These are phyloP conservation scores for Fusarium sambucinum DNA, from an alignment of 2,329 filamentous ascomycete genomes.

Conservation along the genomic window DNA sequence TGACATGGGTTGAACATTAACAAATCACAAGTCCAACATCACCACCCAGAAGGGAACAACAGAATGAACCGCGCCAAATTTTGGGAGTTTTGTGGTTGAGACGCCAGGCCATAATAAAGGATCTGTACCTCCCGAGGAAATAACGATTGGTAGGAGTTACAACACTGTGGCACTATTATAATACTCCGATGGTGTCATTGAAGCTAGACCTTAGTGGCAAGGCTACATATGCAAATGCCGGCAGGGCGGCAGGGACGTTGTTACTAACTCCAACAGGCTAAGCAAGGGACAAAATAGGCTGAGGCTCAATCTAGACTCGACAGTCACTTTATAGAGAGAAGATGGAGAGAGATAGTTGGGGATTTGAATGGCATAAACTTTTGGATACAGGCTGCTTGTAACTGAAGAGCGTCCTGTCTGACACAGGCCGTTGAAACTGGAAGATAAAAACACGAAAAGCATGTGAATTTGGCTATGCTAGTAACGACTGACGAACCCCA, in stretches of 20 bases:
- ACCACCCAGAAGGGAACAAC: not conserved
- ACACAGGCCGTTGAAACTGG: no score
- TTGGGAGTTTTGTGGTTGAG: not conserved
- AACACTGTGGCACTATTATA: not conserved
- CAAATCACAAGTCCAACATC: not conserved
- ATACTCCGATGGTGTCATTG: not conserved
- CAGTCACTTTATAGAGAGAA: not conserved
- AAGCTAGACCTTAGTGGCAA: not conserved
- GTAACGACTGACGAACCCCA: not conserved
- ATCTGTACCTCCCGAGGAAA: not conserved
- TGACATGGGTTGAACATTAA: not conserved
- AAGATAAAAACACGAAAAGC: not conserved
- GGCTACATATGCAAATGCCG: not conserved
- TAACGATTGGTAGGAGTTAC: not conserved
- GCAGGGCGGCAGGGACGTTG: not conserved
- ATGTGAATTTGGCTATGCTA: not conserved
- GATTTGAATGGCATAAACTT: not conserved
- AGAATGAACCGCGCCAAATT: not conserved
- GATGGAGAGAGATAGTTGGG: no score
- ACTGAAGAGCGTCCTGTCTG: no score
- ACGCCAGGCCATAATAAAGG: not conserved
- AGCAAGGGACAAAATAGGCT: not conserved
- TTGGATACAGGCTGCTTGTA: not conserved
- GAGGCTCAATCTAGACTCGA: accelerated
- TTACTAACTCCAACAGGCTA: not conserved